Base-by-base conservation (phyloP, 371 early-diverging fungal species). In the Neoconidiobolus thromboides region DNA sequence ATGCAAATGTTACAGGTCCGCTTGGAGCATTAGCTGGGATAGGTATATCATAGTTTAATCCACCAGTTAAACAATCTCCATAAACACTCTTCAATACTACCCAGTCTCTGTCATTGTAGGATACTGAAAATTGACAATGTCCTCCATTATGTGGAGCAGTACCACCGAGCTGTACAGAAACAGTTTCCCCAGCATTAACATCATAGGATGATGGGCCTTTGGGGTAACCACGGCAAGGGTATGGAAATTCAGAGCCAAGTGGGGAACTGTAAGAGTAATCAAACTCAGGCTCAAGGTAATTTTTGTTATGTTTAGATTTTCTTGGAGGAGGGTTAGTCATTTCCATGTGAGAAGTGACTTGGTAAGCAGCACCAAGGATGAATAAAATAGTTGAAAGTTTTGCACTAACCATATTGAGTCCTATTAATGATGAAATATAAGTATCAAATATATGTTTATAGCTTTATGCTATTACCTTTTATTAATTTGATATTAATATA, bases 161-260 rank as follows among this genome's bases (percentile, higher is more conserved):
- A 43, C 66, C 68, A 3, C 62, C 63, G 44, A 68, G 58, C 4
- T 59, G 52, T 51, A 67, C 60, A 42, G 63, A 65, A 41, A 60
- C 62, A 15, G 67, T 61, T 38, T 55, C 49, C 47, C 72, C 72
- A 26, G 72, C 72, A 10, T 67, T 61, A 62, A 61, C 64, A 12
- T 54, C 54, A 38, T n/a, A 9, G 14, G 9, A 6, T 43, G 12
- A 40, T 14, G 48, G 56, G 36, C 63, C 66, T 10, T 7, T 3
- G 39, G 55, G 55, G 14, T 61, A 60, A 14, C 66, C 66, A 42
- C 61, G 55, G 48, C 66, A 65, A 38, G 65, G 65, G 51, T 54
- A 65, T 9, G 44, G 50, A 46, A 55, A 47, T 1, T 43, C 36
- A 36, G 47, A 26, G 15, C 57, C 57, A 41, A 57, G 44, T 6